These are phyloP conservation scores for Acanthochlamys bracteata DNA, from an alignment of 106 monocot genomes.

Conservation along the genomic window DNA sequence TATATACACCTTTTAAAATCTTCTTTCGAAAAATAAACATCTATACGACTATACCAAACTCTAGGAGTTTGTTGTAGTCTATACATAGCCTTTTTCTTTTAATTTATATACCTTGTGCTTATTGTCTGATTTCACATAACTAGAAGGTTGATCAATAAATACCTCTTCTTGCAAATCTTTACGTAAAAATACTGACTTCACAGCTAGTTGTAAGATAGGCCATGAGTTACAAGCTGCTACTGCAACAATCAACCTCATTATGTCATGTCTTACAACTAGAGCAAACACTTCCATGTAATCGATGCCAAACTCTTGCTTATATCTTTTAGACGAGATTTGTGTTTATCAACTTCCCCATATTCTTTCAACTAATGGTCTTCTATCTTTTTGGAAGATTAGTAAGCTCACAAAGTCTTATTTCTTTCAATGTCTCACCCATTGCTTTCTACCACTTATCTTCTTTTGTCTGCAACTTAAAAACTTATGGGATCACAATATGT, in stretches of 20 bases:
- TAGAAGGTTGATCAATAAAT: constrained; percentile 17
- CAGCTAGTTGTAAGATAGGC: constrained; percentile 13
- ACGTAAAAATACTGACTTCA: constrained; percentile 17
- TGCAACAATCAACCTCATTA: constrained; percentile 9
- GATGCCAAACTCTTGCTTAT: too few species aligned
- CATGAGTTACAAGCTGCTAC: constrained; percentile 13
- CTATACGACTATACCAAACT: constrained; percentile 9
- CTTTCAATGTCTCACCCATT: too few species aligned
- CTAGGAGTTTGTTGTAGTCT: constrained; percentile 7
- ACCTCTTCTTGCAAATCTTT: constrained; percentile 7
- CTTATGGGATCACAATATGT: constrained; percentile 16
- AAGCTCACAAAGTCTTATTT: too few species aligned
- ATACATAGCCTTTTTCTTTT: too few species aligned
- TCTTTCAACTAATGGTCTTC: too few species aligned
- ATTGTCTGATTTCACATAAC: constrained; percentile 8
- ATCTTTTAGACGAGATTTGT: not conserved
- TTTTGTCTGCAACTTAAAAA: constrained; percentile 5
- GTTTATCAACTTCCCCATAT: constrained; percentile 1
- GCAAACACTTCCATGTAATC: too few species aligned
- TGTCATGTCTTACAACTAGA: too few species aligned
- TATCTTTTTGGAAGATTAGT: too few species aligned
- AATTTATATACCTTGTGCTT: too few species aligned
- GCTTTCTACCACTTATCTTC: constrained; percentile 6
- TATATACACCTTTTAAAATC: constrained; percentile 12
- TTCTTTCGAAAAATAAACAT: not conserved